Percentiles rank a stretch among this genome's conserved stretches.
phyloP scores from a whole-genome alignment of 129 eudicot genomes.

The Tagetes patula region DNA sequence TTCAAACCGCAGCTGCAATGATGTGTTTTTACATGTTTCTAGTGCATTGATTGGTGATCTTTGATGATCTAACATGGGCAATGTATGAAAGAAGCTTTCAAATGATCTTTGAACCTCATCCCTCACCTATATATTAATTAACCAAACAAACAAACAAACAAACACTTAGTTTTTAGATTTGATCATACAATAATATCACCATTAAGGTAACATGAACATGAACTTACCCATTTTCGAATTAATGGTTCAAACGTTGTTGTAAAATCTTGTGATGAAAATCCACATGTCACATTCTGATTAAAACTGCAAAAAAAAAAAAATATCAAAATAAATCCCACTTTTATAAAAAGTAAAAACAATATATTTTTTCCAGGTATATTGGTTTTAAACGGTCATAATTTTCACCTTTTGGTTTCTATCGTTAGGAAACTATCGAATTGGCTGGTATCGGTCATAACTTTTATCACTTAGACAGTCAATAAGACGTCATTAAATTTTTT shows the following conservation, averaged over 20 bases:
- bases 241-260: constrained; percentile 55
- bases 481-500: too few species aligned
- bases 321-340: background rate
- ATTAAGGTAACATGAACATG: background rate
- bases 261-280: constrained; percentile 45
- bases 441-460: too few species aligned
- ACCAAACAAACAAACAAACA: constrained; percentile 6
- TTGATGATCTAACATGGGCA: constrained; percentile 47
- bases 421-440: too few species aligned
- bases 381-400: too few species aligned
- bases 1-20: constrained; percentile 51
- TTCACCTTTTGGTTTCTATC: too few species aligned
- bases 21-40: constrained; percentile 35
- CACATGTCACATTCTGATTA: constrained; percentile 37
- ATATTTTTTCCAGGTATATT: too few species aligned
- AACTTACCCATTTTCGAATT: constrained; percentile 53
- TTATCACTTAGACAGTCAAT: too few species aligned
- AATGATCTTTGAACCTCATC: constrained; percentile 58
- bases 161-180: background rate
- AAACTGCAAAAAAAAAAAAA: constrained; percentile 36
- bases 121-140: constrained; percentile 44
- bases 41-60: constrained; percentile 37
- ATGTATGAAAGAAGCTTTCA: constrained; percentile 27
- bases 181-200: background rate
- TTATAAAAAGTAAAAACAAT: too few species aligned